Percentiles rank a stretch among this genome's conserved stretches.
phyloP scores from a whole-genome alignment of 306 rosid species.

The Vachellia collinsii region DNA sequence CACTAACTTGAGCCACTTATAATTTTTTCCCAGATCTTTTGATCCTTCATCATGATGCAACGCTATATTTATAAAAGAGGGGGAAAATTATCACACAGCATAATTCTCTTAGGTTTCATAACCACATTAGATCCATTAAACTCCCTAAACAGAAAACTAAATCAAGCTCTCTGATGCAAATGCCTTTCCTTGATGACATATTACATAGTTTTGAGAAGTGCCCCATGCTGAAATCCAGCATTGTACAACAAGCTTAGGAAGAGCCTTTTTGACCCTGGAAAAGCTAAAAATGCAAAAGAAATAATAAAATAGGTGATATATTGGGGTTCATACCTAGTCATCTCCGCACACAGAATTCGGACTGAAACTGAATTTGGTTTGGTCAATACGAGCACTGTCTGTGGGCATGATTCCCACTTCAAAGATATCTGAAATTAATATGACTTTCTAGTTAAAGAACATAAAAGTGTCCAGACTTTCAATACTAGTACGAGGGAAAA shows the following conservation, averaged over 20 bases:
- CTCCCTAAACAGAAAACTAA: constrained; percentile 30
- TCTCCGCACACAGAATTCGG: constrained; percentile 81
- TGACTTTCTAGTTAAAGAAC: constrained; percentile 42
- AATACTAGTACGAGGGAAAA: constrained; percentile 2
- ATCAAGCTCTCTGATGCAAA: constrained; percentile 27
- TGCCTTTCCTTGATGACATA: not conserved
- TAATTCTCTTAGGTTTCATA: not conserved
- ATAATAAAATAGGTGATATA: constrained; percentile 32
- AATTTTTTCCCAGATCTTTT: constrained; percentile 5
- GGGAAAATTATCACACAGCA: not conserved
- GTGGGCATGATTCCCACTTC: constrained; percentile 95
- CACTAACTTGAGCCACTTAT: not conserved
- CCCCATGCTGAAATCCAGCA: constrained; percentile 28
- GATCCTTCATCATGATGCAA: not conserved
- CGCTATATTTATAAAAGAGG: not conserved
- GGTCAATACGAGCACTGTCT: constrained; percentile 88
- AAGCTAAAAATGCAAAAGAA: not conserved
- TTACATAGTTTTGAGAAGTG: not conserved
- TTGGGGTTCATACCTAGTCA: constrained; percentile 73
- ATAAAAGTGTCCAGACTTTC: constrained; percentile 24
- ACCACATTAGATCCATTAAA: constrained; percentile 21
- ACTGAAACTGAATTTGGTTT: constrained; percentile 92
- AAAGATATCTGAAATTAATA: constrained; percentile 81
- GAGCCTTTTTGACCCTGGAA: constrained; percentile 19
- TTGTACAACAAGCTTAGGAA: constrained; percentile 11